Conservation (phyloP, 2,329 filamentous ascomycete genomes). For the Fusarium sp. region DNA sequence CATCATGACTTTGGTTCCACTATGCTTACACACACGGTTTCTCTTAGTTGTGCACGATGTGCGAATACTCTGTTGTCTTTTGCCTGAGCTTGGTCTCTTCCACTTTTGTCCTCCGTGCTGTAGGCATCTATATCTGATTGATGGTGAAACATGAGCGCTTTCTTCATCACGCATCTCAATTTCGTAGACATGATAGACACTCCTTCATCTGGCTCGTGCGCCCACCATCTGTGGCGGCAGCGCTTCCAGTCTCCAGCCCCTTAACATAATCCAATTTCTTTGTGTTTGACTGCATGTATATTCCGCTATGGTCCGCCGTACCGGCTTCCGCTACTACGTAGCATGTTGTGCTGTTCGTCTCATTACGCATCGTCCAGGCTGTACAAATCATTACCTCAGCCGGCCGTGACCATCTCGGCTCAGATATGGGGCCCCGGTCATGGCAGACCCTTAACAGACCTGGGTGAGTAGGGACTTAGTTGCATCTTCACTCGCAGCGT, state of each 20-base stretch:
- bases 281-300: slow-evolving; percentile 39
- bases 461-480: slow-evolving; percentile 15
- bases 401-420: not conserved
- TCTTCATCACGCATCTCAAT: slow-evolving; percentile 1
- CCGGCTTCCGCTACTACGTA: not conserved
- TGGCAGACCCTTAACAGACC: slow-evolving; percentile 29
- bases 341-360: slow-evolving; percentile 20
- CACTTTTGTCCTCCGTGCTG: not conserved
- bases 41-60: slow-evolving; percentile 16
- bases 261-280: slow-evolving; percentile 44
- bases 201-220: slow-evolving; percentile 36
- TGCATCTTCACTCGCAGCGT: not conserved
- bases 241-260: slow-evolving; percentile 44
- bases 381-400: slow-evolving; percentile 41
- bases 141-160: slow-evolving; percentile 24
- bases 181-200: slow-evolving; percentile 19
- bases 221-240: slow-evolving; percentile 33
- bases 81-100: not conserved
- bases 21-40: slow-evolving; percentile 17
- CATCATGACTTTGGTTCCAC: slow-evolving; percentile 29
- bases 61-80: not conserved
- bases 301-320: slow-evolving; percentile 35
- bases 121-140: not conserved
- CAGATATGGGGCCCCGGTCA: slow-evolving; percentile 4
- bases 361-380: slow-evolving; percentile 15